Percentiles rank a stretch among this genome's conserved stretches.
Conservation (phyloP, 148 eudicot species). For the Oxyria digyna region DNA sequence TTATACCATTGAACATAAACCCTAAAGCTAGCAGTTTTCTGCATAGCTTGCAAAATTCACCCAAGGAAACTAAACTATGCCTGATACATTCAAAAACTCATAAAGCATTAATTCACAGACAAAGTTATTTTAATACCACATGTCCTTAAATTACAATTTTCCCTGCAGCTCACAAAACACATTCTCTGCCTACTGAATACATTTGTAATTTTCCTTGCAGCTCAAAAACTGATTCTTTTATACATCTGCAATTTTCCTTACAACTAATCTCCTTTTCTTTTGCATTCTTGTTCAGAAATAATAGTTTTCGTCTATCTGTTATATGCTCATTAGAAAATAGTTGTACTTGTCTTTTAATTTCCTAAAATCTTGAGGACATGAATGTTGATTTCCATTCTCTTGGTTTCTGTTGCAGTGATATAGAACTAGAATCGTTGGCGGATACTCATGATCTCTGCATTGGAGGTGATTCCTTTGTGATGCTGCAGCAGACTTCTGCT, state of each 20-base stretch:
- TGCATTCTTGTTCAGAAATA: not conserved
- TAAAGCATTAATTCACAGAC: no score
- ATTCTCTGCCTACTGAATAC: not conserved
- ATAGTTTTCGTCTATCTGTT: no score
- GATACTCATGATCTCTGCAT: slow-evolving; percentile 77
- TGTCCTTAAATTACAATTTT: not conserved
- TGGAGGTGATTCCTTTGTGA: slow-evolving; percentile 83
- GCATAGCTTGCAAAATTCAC: no score
- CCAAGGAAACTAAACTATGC: no score
- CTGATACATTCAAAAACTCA: not conserved
- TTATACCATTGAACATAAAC: no score
- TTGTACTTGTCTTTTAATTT: no score
- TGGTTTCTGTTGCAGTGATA: slow-evolving; percentile 31
- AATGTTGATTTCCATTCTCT: not conserved
- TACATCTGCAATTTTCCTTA: slow-evolving; percentile 34
- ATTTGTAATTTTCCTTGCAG: slow-evolving; percentile 77
- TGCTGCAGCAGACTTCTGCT: slow-evolving; percentile 74
- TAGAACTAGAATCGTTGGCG: slow-evolving; percentile 64
- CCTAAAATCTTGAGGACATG: not conserved
- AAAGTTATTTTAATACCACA: no score
- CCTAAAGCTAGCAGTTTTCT: no score
- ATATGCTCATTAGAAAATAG: no score
- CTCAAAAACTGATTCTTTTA: slow-evolving; percentile 63
- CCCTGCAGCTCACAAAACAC: no score
- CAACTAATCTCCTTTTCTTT: slow-evolving; percentile 29